These are phyloP conservation scores for Malus domestica DNA, from an alignment of 306 rosid genomes.

Conservation along the genomic window DNA sequence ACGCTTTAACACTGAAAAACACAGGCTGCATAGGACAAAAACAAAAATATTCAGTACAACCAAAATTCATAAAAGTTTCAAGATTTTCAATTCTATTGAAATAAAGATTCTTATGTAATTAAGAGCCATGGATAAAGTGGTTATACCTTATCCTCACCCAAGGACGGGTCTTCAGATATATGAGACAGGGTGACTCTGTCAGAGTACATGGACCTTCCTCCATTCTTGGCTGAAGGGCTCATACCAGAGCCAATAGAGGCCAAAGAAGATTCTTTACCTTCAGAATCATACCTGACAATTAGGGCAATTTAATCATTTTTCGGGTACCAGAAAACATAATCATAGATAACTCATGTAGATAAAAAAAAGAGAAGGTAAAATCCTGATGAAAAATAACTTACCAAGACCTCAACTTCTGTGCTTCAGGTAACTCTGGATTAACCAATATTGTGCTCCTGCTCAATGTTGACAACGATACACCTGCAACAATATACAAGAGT, in stretches of 20 bases:
- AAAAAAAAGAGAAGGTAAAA: not conserved
- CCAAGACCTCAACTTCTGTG: constrained; percentile 70
- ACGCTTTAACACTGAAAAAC: constrained; percentile 59
- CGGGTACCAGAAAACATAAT: not conserved
- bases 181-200: constrained; percentile 55
- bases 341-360: not conserved
- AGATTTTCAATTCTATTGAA: not conserved
- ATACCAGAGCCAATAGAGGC: constrained; percentile 51
- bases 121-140: not conserved
- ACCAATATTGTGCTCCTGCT: constrained; percentile 48
- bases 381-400: constrained; percentile 12
- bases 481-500: constrained; percentile 30
- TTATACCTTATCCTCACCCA: constrained; percentile 79
- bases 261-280: constrained; percentile 71
- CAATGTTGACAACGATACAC: constrained; percentile 76
- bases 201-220: constrained; percentile 58
- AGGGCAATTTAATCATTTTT: not conserved
- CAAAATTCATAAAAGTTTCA: not conserved
- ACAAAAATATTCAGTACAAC: not conserved
- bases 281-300: constrained; percentile 62
- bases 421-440: constrained; percentile 73
- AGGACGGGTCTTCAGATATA: constrained; percentile 44
- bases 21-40: constrained; percentile 47
- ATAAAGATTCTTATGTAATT: not conserved
- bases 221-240: constrained; percentile 43